A percentile compares a stretch with the other conserved stretches of the same genome.
Evolutionary conservation across 2,329 filamentous ascomycete species (phyloP).

Genomic region (Lojkania enalia): DNA sequence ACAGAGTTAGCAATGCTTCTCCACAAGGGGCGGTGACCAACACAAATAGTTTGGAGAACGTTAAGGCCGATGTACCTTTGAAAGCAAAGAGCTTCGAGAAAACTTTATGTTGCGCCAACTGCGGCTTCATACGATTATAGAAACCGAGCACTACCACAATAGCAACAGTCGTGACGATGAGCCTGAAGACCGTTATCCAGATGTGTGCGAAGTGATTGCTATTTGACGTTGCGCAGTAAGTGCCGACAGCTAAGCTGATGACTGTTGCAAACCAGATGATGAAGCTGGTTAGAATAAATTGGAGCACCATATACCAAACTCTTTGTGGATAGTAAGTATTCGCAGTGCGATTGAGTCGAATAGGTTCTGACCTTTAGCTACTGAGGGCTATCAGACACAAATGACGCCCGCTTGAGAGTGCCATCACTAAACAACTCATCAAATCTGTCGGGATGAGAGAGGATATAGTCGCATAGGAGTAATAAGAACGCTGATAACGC

Average conservation of each 20-base stretch:
- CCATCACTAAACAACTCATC: constrained; percentile 33
- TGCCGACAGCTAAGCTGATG: constrained; percentile 26
- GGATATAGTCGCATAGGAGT: constrained; percentile 36
- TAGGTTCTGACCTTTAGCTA: constrained; percentile 28
- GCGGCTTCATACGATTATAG: constrained; percentile 25
- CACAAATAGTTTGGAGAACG: constrained; percentile 31
- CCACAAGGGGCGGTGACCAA: background rate
- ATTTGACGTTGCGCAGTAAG: constrained; percentile 35
- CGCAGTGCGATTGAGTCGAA: background rate
- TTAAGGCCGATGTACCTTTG: constrained; percentile 37
- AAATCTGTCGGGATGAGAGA: constrained; percentile 29
- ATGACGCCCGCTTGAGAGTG: constrained; percentile 17
- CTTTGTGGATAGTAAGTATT: constrained; percentile 20
- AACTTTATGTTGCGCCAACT: constrained; percentile 28
- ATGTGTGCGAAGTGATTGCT: constrained; percentile 35
- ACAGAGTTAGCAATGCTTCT: background rate
- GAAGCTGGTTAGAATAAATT: constrained; percentile 34
- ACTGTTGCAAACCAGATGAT: constrained; percentile 35
- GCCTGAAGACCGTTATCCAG: constrained; percentile 32
- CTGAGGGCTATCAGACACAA: constrained; percentile 20
- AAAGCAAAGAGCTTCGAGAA: constrained; percentile 36
- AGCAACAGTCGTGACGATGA: constrained; percentile 22
- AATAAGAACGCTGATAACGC: constrained; percentile 35
- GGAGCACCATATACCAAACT: constrained; percentile 36
- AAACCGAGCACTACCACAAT: constrained; percentile 29